phyloP scores from a whole-genome alignment of 164 flowering plant species.

The Magnolia kwangsiensis region DNA sequence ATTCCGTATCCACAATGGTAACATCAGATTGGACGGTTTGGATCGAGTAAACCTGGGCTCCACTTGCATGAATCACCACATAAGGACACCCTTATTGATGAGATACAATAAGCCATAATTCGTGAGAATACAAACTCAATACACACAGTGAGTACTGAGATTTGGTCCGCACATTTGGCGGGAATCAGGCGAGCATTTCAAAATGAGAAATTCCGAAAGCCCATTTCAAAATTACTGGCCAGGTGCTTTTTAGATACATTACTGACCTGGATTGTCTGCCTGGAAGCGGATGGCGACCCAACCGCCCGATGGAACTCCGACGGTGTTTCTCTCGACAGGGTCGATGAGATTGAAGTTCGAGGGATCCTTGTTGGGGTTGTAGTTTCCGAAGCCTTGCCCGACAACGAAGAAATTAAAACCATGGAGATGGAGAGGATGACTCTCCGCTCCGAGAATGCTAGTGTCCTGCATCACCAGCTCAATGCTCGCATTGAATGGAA shows the following conservation, averaged over 20 bases:
- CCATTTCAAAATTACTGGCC: no score
- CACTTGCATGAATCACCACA: no score
- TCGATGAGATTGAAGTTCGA: constrained; percentile 11
- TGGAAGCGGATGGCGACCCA: constrained; percentile 13
- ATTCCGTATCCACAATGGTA: no score
- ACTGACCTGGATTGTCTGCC: constrained; percentile 13
- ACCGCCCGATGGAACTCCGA: constrained; percentile 9
- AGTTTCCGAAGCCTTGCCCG: constrained; percentile 15
- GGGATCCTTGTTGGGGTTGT: constrained; percentile 10
- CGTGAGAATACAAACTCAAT: no score
- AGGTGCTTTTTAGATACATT: neutral
- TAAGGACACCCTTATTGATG: no score
- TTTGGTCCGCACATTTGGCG: no score
- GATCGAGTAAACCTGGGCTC: no score
- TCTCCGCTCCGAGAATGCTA: constrained; percentile 11
- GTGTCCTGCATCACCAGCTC: constrained; percentile 61
- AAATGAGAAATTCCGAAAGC: no score
- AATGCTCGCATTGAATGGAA: constrained; percentile 50
- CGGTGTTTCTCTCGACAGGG: constrained; percentile 10
- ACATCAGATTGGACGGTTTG: no score
- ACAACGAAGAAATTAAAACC: constrained; percentile 16
- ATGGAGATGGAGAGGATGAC: constrained; percentile 15
- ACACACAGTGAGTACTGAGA: no score
- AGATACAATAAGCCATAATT: no score
- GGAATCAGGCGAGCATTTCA: no score